Evolutionary conservation across 345 rosid species (phyloP).

Genomic region (Acer yangbiense): DNA sequence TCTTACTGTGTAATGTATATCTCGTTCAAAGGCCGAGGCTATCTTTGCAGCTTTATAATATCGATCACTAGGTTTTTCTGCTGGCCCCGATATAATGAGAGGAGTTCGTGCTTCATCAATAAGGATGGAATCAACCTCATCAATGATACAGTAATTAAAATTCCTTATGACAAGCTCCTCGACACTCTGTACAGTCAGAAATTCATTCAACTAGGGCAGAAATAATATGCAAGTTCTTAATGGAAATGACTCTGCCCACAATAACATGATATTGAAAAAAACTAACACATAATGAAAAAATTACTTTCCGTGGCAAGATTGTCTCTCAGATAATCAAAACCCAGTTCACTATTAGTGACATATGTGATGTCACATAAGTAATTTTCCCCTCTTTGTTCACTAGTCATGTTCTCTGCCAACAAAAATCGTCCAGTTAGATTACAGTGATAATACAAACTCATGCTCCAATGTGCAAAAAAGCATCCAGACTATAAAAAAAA

Average conservation of each 20-base stretch:
- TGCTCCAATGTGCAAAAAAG: not conserved
- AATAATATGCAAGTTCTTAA: slow-evolving; percentile 12
- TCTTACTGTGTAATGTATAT: slow-evolving; percentile 91
- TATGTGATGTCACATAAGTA: slow-evolving; percentile 91
- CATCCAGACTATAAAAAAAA: slow-evolving; percentile 3
- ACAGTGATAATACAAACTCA: not conserved
- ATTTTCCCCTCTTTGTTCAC: slow-evolving; percentile 90
- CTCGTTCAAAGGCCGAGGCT: slow-evolving; percentile 84
- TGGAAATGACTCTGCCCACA: slow-evolving; percentile 5
- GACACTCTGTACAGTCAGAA: slow-evolving; percentile 60
- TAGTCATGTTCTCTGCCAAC: slow-evolving; percentile 83
- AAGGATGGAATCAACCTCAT: slow-evolving; percentile 98
- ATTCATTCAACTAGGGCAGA: slow-evolving; percentile 29
- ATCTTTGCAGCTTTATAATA: slow-evolving; percentile 95
- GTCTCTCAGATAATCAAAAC: slow-evolving; percentile 92
- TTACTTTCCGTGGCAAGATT: slow-evolving; percentile 99
- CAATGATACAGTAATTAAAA: slow-evolving; percentile 89
- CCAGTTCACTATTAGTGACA: slow-evolving; percentile 97
- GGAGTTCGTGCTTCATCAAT: slow-evolving; percentile 99
- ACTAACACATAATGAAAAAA: slow-evolving; percentile 48
- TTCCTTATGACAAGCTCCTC: slow-evolving; percentile 95
- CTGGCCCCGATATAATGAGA: slow-evolving; percentile 89
- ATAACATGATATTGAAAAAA: slow-evolving; percentile 17
- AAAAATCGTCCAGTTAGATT: slow-evolving; percentile 18
- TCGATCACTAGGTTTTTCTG: slow-evolving; percentile 94